A percentile compares a stretch with the other conserved stretches of the same genome.
Evolutionary conservation across 306 rosid genomes (phyloP).

Genomic region (Medicago ruthenica): DNA sequence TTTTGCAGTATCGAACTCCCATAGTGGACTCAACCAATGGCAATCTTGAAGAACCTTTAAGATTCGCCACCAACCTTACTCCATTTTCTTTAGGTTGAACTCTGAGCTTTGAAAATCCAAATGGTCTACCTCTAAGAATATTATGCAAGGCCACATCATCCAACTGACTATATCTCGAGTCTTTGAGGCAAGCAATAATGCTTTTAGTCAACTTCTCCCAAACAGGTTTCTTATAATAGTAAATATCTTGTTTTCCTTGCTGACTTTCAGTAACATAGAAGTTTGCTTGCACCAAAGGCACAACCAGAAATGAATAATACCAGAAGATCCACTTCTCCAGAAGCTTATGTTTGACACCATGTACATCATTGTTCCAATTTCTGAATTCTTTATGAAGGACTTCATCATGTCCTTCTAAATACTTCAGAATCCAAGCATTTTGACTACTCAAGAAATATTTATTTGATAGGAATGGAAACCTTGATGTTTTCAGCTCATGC

Average conservation of each 20-base stretch:
- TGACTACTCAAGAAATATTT: conserved; percentile 48
- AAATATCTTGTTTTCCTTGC: conserved; percentile 71
- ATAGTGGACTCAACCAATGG: conserved; percentile 39
- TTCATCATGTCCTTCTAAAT: conserved; percentile 41
- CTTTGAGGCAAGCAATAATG: conserved; percentile 60
- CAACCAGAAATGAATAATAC: conserved; percentile 72
- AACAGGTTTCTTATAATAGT: conserved; percentile 70
- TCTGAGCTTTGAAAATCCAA: conserved; percentile 94
- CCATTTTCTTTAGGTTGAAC: conserved; percentile 83
- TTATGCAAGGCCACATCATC: conserved; percentile 60
- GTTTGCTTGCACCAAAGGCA: conserved; percentile 84
- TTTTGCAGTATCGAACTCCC: conserved; percentile 45
- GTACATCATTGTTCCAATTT: conserved; percentile 49
- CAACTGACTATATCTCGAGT: conserved; percentile 56
- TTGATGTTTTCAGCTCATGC: conserved; percentile 67
- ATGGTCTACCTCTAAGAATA: conserved; percentile 66
- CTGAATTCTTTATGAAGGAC: conserved; percentile 38
- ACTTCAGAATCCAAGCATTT: conserved; percentile 42
- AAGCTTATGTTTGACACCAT: conserved; percentile 59
- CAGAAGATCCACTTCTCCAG: conserved; percentile 87
- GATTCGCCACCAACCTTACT: conserved; percentile 86
- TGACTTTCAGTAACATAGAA: conserved; percentile 88
- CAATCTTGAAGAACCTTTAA: conserved; percentile 70
- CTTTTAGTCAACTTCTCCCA: conserved; percentile 74
- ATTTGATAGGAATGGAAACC: conserved; percentile 66